These are phyloP conservation scores for Schizophyllum commune DNA, from an alignment of 1,284 basidiomycete genomes.

Conservation along the genomic window DNA sequence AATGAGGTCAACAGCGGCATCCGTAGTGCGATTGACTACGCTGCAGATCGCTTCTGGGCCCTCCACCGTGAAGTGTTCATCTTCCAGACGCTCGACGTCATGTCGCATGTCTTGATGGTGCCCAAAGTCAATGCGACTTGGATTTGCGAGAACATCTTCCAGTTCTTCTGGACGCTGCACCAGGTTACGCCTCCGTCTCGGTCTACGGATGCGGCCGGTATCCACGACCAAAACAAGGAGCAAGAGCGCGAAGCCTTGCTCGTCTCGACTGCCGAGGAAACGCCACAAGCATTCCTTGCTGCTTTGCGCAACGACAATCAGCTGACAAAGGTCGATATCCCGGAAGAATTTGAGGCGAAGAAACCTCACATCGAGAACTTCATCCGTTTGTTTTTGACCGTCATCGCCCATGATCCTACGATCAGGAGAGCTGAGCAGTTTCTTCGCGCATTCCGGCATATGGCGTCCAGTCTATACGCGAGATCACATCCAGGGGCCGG, in stretches of 20 bases:
- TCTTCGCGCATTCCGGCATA: conserved; percentile 50
- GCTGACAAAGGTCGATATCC: conserved; percentile 35
- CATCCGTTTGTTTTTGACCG: conserved; percentile 67
- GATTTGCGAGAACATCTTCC: conserved; percentile 44
- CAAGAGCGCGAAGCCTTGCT: conserved; percentile 71
- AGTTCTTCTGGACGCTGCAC: conserved; percentile 45
- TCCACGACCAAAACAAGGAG: conserved; percentile 54
- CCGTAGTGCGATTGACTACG: conserved; percentile 64
- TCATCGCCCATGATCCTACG: conserved; percentile 70
- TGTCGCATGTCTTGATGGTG: conserved; percentile 47
- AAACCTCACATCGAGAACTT: conserved; percentile 60
- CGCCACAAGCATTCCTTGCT: conserved; percentile 54
- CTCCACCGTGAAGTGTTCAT: conserved; percentile 71
- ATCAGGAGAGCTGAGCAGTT: conserved; percentile 63
- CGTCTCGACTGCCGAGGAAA: conserved; percentile 60
- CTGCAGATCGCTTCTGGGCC: conserved; percentile 65
- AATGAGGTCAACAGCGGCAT: conserved; percentile 48
- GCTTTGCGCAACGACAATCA: conserved; percentile 37
- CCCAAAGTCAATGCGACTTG: conserved; percentile 40
- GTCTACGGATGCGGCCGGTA: conserved; percentile 53
- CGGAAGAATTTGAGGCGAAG: conserved; percentile 55
- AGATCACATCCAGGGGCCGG: neutral
- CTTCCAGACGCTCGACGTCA: conserved; percentile 64
- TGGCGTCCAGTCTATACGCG: conserved; percentile 51
- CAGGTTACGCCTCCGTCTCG: neutral